Evolutionary conservation across 306 rosid genomes (phyloP).

Genomic region (Corylus avellana): DNA sequence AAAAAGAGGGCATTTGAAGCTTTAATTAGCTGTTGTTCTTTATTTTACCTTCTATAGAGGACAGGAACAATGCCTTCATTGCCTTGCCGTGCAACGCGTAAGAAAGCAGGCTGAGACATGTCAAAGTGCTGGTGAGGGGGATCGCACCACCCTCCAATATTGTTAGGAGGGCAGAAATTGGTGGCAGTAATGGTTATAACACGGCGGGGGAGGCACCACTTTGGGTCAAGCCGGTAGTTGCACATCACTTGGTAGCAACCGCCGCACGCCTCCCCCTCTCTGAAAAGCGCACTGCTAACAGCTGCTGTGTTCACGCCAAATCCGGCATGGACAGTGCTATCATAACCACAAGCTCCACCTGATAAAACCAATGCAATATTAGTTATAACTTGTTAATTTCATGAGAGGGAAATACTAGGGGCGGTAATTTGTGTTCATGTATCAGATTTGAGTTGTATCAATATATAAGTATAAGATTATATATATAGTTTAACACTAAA

Average conservation of each 20-base stretch:
- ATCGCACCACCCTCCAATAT: slow-evolving; percentile 86
- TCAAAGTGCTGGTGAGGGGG: slow-evolving; percentile 84
- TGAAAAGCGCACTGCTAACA: slow-evolving; percentile 61
- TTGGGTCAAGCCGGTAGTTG: slow-evolving; percentile 57
- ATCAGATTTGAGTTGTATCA: too few relatives aligned
- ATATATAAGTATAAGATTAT: too few relatives aligned
- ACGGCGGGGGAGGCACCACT: slow-evolving; percentile 64
- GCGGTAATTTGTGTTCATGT: too few relatives aligned
- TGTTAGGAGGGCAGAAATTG: slow-evolving; percentile 83
- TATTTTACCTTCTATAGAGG: slow-evolving; percentile 56
- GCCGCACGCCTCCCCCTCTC: slow-evolving; percentile 76
- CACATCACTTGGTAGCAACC: slow-evolving; percentile 79
- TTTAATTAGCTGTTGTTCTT: neutral
- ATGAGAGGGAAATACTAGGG: too few relatives aligned
- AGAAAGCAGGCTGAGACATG: slow-evolving; percentile 78
- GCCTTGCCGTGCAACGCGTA: slow-evolving; percentile 71
- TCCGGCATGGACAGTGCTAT: slow-evolving; percentile 64
- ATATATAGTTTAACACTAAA: too few relatives aligned
- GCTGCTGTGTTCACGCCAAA: slow-evolving; percentile 84
- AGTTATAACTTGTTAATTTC: too few relatives aligned
- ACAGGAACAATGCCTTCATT: slow-evolving; percentile 88
- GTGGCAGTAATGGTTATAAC: slow-evolving; percentile 61
- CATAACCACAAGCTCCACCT: slow-evolving; percentile 97
- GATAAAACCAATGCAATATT: neutral
- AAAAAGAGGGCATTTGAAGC: too few relatives aligned